Evolutionary conservation across 2,329 filamentous ascomycete genomes (phyloP).

Genomic region (Hansfordia pulvinata): DNA sequence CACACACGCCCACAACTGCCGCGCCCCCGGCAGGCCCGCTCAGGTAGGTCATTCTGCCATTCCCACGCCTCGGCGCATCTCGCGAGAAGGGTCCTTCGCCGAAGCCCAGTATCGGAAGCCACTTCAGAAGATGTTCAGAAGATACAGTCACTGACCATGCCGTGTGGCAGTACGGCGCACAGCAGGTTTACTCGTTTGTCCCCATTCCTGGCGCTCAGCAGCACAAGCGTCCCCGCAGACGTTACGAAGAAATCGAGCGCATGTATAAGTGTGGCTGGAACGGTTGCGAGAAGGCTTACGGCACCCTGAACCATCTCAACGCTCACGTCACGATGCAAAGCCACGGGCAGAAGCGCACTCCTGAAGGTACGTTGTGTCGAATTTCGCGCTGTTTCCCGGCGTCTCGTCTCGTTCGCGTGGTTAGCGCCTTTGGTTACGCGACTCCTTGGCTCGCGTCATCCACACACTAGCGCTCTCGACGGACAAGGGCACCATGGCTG

Average conservation of each 20-base stretch:
- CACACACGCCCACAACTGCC: constrained; percentile 40
- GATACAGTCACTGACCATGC: too few relatives aligned
- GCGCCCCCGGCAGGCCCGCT: constrained; percentile 39
- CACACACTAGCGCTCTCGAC: not conserved
- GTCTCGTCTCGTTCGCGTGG: not conserved
- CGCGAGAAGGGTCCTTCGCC: too few relatives aligned
- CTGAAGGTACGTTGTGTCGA: constrained; percentile 67
- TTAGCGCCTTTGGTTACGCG: constrained; percentile 5
- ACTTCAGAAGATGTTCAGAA: too few relatives aligned
- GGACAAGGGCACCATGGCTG: not conserved
- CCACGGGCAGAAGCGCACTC: constrained; percentile 85
- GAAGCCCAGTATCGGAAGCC: too few relatives aligned
- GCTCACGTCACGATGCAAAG: constrained; percentile 99
- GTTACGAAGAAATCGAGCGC: constrained; percentile 96
- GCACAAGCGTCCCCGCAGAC: constrained; percentile 83
- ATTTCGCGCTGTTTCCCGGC: constrained; percentile 1
- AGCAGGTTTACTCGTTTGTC: constrained; percentile 94
- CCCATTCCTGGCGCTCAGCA: constrained; percentile 95
- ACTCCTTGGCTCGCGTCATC: constrained; percentile 4
- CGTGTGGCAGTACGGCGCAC: constrained; percentile 22
- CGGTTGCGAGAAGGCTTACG: constrained; percentile 96
- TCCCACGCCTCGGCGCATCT: constrained; percentile 13
- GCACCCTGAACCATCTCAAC: constrained; percentile 92
- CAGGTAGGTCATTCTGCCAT: constrained; percentile 35
- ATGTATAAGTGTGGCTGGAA: constrained; percentile 99